Base-by-base conservation (phyloP, 306 rosid genomes). In the Ziziphus jujuba region DNA sequence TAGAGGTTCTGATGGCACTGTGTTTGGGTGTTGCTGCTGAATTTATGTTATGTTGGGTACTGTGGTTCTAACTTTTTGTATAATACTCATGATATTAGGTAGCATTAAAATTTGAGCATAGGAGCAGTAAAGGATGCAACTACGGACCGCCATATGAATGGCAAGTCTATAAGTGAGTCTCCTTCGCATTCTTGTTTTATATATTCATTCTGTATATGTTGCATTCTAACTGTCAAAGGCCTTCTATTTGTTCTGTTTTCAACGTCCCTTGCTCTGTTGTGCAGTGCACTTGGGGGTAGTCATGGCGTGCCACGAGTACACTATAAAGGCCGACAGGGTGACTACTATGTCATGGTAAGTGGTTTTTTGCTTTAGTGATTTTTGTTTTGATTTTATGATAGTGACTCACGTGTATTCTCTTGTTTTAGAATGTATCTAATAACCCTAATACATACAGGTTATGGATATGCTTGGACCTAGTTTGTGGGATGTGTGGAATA, bases 91-190 rank as follows among this genome's bases (percentile, higher is more conserved):
- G 60, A 35, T 71, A 58, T 83, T 86, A 92, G 98, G 96, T 92
- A 66, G 98, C 98, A 38, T 71, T 92, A 68, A 92, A 92, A 74
- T 89, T 92, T 84, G 98, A 92, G 81, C 98, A 92, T 65, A 85
- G 92, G 75, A 92, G 84, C 63, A 92, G 98, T 80, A 89, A 92
- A 77, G 98, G 98, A 60, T 92, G 98, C 73, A 89, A 84, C 69
- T 80, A 85, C 63, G 92, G 98, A 13, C 92, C 96, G 33, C 98
- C 98, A 9, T 85, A 89, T 28, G 98, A 92, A 82, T 92, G 98
- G 98, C 95, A 87, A 79, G 93, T 92, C 67, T 92, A 92, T 91
- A 89, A 87, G 98, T 92, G 75, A 57, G 95, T 25, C 34, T 35
- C 56, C 10, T n/a, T 19, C 28, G 53, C 10, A 34, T 45, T 25